Percentiles rank a stretch among this genome's conserved stretches.
phyloP scores from a whole-genome alignment of 2,329 filamentous ascomycete species.

The Xylariales sp. region DNA sequence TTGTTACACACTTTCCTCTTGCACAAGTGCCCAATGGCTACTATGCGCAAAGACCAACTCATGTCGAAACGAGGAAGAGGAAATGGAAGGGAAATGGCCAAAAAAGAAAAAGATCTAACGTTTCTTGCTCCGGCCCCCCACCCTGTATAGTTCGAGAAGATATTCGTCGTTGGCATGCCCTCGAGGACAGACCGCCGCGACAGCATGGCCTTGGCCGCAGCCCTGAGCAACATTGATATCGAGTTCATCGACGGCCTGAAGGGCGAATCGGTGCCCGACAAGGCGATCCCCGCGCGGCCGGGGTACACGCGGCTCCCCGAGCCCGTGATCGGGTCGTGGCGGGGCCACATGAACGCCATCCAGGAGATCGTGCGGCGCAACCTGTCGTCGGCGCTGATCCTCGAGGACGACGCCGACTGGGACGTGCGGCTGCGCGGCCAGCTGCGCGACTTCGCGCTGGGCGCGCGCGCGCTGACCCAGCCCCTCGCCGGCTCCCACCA shows the following conservation, averaged over 20 bases:
- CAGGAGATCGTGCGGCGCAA: constrained; percentile 38
- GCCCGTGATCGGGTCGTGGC: constrained; percentile 28
- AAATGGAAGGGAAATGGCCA: no score
- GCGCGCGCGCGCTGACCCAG: constrained; percentile 14
- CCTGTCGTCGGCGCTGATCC: constrained; percentile 34
- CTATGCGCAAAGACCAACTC: no score
- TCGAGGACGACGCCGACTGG: constrained; percentile 47
- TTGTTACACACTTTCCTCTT: no score
- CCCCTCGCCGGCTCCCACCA: constrained; percentile 10
- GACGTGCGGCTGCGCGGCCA: constrained; percentile 38
- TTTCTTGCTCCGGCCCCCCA: neutral
- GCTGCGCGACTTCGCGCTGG: constrained; percentile 24
- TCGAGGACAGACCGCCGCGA: constrained; percentile 46
- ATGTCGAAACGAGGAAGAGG: no score
- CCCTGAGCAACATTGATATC: constrained; percentile 37
- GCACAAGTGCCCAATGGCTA: no score
- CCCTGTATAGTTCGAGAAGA: constrained; percentile 40
- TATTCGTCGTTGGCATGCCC: constrained; percentile 46
- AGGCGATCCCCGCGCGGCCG: constrained; percentile 27
- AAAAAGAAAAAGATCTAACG: no score
- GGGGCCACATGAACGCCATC: constrained; percentile 33
- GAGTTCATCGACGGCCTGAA: constrained; percentile 42
- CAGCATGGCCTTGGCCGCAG: constrained; percentile 41
- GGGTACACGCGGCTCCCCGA: constrained; percentile 24
- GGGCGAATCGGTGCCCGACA: constrained; percentile 31